Evolutionary conservation across 75 land plant species (phyloP), one percentile per base, ranked within the genome.

Genomic region (Cunninghamia lanceolata): DNA sequence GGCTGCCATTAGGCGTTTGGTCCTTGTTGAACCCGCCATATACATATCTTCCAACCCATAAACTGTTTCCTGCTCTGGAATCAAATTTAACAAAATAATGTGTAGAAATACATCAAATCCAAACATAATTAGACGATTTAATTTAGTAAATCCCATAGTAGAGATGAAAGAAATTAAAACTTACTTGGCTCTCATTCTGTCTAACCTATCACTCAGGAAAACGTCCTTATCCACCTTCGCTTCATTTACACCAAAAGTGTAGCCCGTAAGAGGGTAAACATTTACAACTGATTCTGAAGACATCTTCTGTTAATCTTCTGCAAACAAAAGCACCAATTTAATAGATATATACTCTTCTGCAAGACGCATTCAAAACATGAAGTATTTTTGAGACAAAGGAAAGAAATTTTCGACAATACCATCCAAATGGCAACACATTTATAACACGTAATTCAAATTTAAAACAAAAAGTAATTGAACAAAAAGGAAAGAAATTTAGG

Each of bases 181-280:
- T 39, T 77, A 77, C 80, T 40, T 77, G 80, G 45, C 80, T 77
- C 42, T 77, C 43, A 39, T 77, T 77, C 80, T 77, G 80, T 77
- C 45, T 39, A 77, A 2, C 21, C 7, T 77, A 8, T 77, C 45
- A 36, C 21, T 39, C 19, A 77, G 42, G 16, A 17, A 77, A 16
- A 16, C 9, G 42, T 77, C 80, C 40, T 77, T 77, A 38, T 77
- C 43, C 80, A 77, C 80, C 80, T 77, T 77, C 21, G 80, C 80
- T 77, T 77, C 43, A 36, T 77, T 77, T 14, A 19, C 40, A 36
- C 45, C 80, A 77, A 77, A 77, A 35, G 45, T 36, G 80, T 77
- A 77, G 42, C 45, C 17, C 25, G 25, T 9, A 36, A 77, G 45
- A 35, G 80, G 80, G 21, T 77, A 39, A 39, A 77, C 80, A 16